Evolutionary conservation across 176 grass and related monocot genomes (phyloP).

Genomic region (Oryza nivara): DNA sequence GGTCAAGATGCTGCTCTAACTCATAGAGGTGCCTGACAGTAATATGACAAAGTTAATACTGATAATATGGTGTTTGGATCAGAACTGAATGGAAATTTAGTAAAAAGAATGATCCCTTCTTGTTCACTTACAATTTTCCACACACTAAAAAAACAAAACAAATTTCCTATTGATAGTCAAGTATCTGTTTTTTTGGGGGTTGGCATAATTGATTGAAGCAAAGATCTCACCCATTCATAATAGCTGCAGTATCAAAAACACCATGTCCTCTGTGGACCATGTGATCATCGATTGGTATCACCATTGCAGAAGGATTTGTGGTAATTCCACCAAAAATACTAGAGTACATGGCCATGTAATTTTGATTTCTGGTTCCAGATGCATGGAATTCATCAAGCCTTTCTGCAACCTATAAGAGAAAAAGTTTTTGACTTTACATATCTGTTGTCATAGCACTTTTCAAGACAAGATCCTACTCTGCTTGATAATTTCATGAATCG

Average conservation of each 20-base stretch:
- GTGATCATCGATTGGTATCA: constrained; percentile 93
- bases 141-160: background rate
- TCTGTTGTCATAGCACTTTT: constrained; percentile 11
- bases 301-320: constrained; percentile 74
- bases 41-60: constrained; percentile 22
- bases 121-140: constrained; percentile 10
- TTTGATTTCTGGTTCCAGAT: constrained; percentile 68
- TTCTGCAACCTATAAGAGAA: constrained; percentile 52
- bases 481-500: background rate
- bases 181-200: background rate
- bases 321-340: constrained; percentile 89
- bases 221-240: constrained; percentile 80
- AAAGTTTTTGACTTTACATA: constrained; percentile 11
- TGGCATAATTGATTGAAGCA: constrained; percentile 9
- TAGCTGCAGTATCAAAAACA: constrained; percentile 89
- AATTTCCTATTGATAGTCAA: background rate
- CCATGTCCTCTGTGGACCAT: constrained; percentile 98
- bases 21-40: constrained; percentile 82
- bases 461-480: constrained; percentile 33
- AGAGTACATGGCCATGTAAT: constrained; percentile 93
- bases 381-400: constrained; percentile 67
- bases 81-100: constrained; percentile 19
- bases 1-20: constrained; percentile 84
- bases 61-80: background rate
- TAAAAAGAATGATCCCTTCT: background rate